phyloP scores from a whole-genome alignment of 768 basidiomycete genomes.

The Galerina sulciceps region DNA sequence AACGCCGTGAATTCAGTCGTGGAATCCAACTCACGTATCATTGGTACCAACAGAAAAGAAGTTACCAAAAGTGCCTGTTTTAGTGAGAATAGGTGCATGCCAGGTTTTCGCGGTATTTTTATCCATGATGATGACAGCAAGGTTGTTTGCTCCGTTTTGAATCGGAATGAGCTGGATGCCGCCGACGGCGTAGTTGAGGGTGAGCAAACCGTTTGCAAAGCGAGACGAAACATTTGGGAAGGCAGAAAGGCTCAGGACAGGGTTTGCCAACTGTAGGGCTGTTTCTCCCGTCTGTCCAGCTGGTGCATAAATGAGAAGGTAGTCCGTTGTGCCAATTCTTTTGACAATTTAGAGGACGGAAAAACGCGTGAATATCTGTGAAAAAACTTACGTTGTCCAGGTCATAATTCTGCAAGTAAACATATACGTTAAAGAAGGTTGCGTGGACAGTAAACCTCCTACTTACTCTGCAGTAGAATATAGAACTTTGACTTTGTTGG shows the following conservation, averaged over 20 bases:
- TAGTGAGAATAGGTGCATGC: constrained; percentile 51
- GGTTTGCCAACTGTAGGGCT: constrained; percentile 34
- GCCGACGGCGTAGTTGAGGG: constrained; percentile 39
- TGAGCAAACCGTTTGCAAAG: constrained; percentile 40
- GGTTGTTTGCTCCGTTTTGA: constrained; percentile 22
- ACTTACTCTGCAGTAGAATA: constrained; percentile 52
- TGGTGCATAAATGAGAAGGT: constrained; percentile 48
- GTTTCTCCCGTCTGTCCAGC: constrained; percentile 48
- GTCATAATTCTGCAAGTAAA: constrained; percentile 46
- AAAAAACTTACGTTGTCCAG: constrained; percentile 48
- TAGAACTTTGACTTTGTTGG: constrained; percentile 34
- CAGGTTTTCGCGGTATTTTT: constrained; percentile 50
- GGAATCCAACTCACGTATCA: constrained; percentile 35
- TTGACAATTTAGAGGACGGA: background rate
- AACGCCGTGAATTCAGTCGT: background rate
- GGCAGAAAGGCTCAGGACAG: constrained; percentile 31
- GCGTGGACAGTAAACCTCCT: constrained; percentile 10
- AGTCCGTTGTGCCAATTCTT: constrained; percentile 46
- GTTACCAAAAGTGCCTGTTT: constrained; percentile 37
- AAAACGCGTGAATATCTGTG: background rate
- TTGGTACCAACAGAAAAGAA: constrained; percentile 52
- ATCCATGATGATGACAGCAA: constrained; percentile 45
- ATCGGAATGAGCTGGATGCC: constrained; percentile 41
- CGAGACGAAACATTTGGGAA: constrained; percentile 32
- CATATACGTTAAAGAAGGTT: background rate